These are phyloP conservation scores for Inga leiocalycina DNA, from an alignment of 306 rosid genomes.

Conservation along the genomic window DNA sequence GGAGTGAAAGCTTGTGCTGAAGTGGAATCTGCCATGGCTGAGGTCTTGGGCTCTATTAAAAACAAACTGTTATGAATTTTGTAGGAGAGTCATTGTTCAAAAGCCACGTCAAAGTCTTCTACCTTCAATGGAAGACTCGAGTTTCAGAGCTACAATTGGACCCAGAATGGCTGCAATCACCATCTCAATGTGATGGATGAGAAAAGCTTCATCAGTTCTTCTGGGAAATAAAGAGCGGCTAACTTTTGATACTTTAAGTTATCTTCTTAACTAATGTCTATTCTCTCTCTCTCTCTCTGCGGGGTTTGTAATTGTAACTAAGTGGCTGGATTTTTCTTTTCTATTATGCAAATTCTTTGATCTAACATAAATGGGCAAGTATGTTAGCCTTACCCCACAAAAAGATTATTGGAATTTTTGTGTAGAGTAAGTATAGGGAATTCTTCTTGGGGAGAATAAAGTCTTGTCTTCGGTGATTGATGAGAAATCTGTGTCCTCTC, in stretches of 20 bases:
- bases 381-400: neutral
- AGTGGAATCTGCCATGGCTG: constrained; percentile 7
- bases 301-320: constrained; percentile 27
- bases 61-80: neutral
- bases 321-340: constrained; percentile 13
- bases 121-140: neutral
- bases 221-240: constrained; percentile 64
- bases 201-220: constrained; percentile 48
- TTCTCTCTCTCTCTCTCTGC: neutral
- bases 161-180: constrained; percentile 37
- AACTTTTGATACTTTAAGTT: constrained; percentile 42
- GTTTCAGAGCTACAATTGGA: neutral
- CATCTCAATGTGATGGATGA: constrained; percentile 47
- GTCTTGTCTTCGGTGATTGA: neutral
- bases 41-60: neutral
- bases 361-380: constrained; percentile 22
- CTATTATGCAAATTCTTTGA: constrained; percentile 26
- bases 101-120: neutral
- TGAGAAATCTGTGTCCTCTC: neutral
- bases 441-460: constrained; percentile 8
- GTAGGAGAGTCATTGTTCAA: neutral
- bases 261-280: neutral
- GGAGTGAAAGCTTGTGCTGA: constrained; percentile 7
- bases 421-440: constrained; percentile 25
- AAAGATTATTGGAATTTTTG: neutral